These are phyloP conservation scores for Pestalotiopsis sp. DNA, from an alignment of 2,329 filamentous ascomycete genomes.

Conservation along the genomic window DNA sequence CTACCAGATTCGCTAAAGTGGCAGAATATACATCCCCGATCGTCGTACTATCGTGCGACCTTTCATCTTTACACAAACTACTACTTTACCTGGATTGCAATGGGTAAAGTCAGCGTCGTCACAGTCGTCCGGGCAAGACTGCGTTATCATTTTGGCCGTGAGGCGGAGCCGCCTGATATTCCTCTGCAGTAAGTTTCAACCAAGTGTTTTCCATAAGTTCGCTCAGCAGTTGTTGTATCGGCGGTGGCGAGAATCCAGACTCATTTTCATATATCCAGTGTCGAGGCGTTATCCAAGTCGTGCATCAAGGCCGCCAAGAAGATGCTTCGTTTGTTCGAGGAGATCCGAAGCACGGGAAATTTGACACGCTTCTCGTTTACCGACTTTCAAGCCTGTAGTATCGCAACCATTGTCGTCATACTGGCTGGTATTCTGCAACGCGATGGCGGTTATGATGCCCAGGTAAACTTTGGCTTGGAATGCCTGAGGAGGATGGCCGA, in stretches of 20 bases:
- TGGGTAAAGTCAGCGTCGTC: conserved; percentile 36
- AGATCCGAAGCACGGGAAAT: conserved; percentile 28
- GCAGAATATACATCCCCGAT: conserved; percentile 27
- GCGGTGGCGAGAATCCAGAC: background rate
- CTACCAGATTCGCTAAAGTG: conserved; percentile 30
- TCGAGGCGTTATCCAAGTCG: conserved; percentile 23
- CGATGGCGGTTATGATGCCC: conserved; percentile 31
- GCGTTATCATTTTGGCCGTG: conserved; percentile 18
- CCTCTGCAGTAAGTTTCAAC: conserved; percentile 9
- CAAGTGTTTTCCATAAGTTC: background rate
- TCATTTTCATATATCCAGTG: background rate
- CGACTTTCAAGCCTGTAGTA: conserved; percentile 41
- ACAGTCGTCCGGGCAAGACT: conserved; percentile 31
- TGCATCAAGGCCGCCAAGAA: conserved; percentile 36
- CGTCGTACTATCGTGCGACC: conserved; percentile 32
- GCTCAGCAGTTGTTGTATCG: no score
- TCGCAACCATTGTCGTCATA: conserved; percentile 37
- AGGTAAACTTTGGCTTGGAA: conserved; percentile 32
- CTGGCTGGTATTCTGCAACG: conserved; percentile 36
- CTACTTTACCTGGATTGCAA: conserved; percentile 38
- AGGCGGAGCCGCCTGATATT: conserved; percentile 10
- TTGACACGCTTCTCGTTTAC: conserved; percentile 40
- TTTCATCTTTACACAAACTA: conserved; percentile 40
- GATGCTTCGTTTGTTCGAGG: conserved; percentile 34
- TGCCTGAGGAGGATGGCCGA: conserved; percentile 36